These are phyloP conservation scores for Hypoxylon sp. DNA, from an alignment of 2,329 filamentous ascomycete genomes.

Conservation along the genomic window DNA sequence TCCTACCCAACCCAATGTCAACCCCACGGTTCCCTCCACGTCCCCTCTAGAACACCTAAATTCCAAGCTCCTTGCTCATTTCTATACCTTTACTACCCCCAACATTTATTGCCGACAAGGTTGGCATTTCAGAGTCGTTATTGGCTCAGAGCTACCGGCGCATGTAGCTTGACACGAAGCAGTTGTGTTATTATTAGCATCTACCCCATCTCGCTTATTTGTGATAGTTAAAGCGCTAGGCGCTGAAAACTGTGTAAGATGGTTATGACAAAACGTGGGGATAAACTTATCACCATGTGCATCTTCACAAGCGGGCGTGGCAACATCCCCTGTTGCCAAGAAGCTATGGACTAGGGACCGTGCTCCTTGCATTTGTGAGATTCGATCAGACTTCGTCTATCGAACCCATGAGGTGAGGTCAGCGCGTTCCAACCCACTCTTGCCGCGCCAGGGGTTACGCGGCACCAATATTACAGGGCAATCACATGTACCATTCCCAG, in stretches of 20 bases:
- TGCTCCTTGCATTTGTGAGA: conserved; percentile 35
- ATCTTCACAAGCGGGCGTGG: conserved; percentile 45
- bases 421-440: conserved; percentile 19
- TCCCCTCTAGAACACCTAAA: conserved; percentile 30
- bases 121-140: conserved; percentile 16
- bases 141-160: conserved; percentile 12
- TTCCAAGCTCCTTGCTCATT: conserved; percentile 15
- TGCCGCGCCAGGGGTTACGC: conserved; percentile 29
- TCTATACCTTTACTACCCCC: conserved; percentile 19
- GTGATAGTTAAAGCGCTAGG: conserved; percentile 23
- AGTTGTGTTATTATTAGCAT: conserved; percentile 22
- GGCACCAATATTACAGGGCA: conserved; percentile 27
- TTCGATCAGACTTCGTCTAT: conserved; percentile 42
- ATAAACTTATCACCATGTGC: conserved; percentile 39
- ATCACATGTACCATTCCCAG: conserved; percentile 24
- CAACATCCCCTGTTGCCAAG: conserved; percentile 34
- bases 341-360: conserved; percentile 38
- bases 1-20: conserved; percentile 39
- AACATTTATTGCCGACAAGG: conserved; percentile 16
- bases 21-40: conserved; percentile 38
- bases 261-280: conserved; percentile 22
- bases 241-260: conserved; percentile 36
- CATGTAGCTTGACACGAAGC: conserved; percentile 15
- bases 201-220: conserved; percentile 28
- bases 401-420: conserved; percentile 34